Evolutionary conservation across 139 green algal species (phyloP), one percentile per base, ranked within the genome.

Genomic region (Chlamydomonas sphaeroides): DNA sequence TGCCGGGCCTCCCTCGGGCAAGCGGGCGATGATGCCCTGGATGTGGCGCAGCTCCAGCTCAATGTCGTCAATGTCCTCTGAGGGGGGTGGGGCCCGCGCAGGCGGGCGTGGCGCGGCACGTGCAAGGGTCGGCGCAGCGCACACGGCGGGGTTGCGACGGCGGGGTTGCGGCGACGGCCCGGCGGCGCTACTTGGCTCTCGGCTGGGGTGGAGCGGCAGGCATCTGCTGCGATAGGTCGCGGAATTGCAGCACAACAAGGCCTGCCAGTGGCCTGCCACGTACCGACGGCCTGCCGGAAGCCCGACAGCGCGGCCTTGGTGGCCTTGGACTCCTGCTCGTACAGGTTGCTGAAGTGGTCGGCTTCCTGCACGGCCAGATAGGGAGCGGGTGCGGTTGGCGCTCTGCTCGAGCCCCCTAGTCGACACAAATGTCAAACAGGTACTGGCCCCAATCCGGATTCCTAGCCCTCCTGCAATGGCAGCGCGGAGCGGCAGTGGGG

Each of bases 261-360:
- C 2, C 23, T 5, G 17, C 10, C 25, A 7, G 26, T 25, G 59
- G 18, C 6, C n/a, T 36, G 57, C 28, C 7, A 38, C 59, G 8
- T 42, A 82, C 75, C 75, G n/a, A 82, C 5, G 7, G 75, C 75
- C 75, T 53, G 42, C 17, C 62, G 62, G 75, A 36, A 73, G 41
- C 61, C 75, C 3, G 36, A 4, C 32, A 72, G 23, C 0, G 75
- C 75, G 0, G 42, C 23, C 30, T 36, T 36, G 42, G 45, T 65
- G 17, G 75, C 75, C 21, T 49, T 51, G 32, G 42, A 42, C n/a
- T 82, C 32, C 8, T 42, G 32, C 61, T 82, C 75, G 62, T 82
- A 72, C 59, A 82, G 42, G 32, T n/a, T 42, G 42, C 42, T 39
- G 45, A 73, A 82, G 6, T 72, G 42, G 41, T 82, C 75, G 25